Conservation (phyloP, 148 eudicot species). For the Silene conica region DNA sequence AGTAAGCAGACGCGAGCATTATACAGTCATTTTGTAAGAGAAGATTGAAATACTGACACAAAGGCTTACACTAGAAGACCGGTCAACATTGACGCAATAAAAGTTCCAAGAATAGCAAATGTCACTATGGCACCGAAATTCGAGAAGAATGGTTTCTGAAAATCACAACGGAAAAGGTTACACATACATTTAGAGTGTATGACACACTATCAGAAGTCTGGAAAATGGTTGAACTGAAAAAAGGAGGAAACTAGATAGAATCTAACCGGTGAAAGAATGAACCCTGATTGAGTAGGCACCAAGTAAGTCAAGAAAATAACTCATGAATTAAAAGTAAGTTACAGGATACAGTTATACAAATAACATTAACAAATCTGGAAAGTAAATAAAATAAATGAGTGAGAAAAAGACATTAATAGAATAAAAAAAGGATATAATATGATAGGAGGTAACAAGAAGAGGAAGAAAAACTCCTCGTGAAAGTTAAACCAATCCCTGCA, state of each 20-base stretch:
- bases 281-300: slow-evolving; percentile 84
- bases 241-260: slow-evolving; percentile 1
- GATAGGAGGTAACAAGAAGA: slow-evolving; percentile 90
- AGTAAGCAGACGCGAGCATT: slow-evolving; percentile 8
- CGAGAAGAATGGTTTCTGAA: slow-evolving; percentile 98
- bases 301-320: slow-evolving; percentile 55
- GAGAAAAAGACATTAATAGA: background rate
- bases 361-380: background rate
- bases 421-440: slow-evolving; percentile 75
- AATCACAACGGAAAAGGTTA: slow-evolving; percentile 13
- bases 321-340: background rate
- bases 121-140: slow-evolving; percentile 98
- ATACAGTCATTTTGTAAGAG: background rate
- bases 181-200: background rate
- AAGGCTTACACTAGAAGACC: slow-evolving; percentile 88
- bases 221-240: background rate
- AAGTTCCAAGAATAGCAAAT: slow-evolving; percentile 86
- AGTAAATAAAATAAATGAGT: background rate
- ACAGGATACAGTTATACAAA: background rate
- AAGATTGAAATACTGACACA: background rate
- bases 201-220: background rate
- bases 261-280: slow-evolving; percentile 93
- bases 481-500: slow-evolving; percentile 97
- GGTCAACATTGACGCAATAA: slow-evolving; percentile 80
- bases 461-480: slow-evolving; percentile 98